These are phyloP conservation scores for Candida boleticola DNA, from an alignment of 805 yeast genomes.

Conservation along the genomic window DNA sequence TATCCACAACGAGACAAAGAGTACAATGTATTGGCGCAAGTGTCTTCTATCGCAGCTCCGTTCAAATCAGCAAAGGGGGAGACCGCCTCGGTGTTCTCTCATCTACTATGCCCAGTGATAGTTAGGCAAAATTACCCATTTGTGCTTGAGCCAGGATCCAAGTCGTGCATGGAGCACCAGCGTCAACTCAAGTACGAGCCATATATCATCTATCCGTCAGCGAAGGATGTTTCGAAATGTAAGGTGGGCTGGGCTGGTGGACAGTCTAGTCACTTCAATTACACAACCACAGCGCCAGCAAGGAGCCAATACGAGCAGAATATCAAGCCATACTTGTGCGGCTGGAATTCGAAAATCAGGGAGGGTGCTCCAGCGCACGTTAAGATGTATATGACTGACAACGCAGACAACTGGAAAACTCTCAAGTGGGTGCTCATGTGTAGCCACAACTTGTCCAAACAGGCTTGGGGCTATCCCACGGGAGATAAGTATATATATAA, in stretches of 20 bases:
- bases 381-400: slow-evolving; percentile 59
- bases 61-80: slow-evolving; percentile 20
- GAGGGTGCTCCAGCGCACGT: slow-evolving; percentile 58
- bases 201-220: slow-evolving; percentile 45
- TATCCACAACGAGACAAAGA: slow-evolving; percentile 3
- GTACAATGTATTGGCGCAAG: slow-evolving; percentile 42
- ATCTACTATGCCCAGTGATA: slow-evolving; percentile 46
- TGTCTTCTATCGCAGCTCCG: slow-evolving; percentile 51
- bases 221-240: slow-evolving; percentile 35
- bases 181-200: slow-evolving; percentile 26
- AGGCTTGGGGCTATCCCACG: slow-evolving; percentile 70
- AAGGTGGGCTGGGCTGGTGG: slow-evolving; percentile 50
- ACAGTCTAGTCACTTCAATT: slow-evolving; percentile 47
- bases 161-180: slow-evolving; percentile 16
- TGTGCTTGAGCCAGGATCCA: slow-evolving; percentile 9
- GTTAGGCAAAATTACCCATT: slow-evolving; percentile 24
- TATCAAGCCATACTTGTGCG: slow-evolving; percentile 41
- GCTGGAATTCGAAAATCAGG: slow-evolving; percentile 39
- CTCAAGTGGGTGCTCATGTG: slow-evolving; percentile 72
- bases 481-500: slow-evolving; percentile 17
- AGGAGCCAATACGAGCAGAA: slow-evolving; percentile 39
- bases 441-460: slow-evolving; percentile 70
- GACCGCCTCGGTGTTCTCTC: slow-evolving; percentile 44
- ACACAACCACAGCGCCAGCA: slow-evolving; percentile 18
- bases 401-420: slow-evolving; percentile 48